A percentile compares a stretch with the other conserved stretches of the same genome.
Conservation (phyloP, 345 rosid species). For the Pugionium dolabratum region DNA sequence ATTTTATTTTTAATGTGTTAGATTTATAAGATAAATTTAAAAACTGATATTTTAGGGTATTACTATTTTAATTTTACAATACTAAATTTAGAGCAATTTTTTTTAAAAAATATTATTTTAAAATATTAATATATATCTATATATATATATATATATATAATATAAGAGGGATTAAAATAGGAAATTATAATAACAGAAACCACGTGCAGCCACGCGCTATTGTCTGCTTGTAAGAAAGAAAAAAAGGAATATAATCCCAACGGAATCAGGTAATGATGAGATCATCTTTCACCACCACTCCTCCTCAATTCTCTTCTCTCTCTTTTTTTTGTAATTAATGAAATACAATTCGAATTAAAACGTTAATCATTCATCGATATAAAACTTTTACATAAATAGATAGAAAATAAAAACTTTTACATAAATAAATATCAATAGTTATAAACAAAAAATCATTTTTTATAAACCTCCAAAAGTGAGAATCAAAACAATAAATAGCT, state of each 20-base stretch:
- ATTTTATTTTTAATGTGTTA: too few relatives aligned
- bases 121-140: too few relatives aligned
- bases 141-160: too few relatives aligned
- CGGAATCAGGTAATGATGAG: conserved; percentile 40
- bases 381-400: too few relatives aligned
- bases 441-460: neutral
- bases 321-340: neutral
- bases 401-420: neutral
- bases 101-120: too few relatives aligned
- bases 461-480: neutral
- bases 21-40: too few relatives aligned
- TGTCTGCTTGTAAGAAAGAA: conserved; percentile 12
- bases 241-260: conserved; percentile 39
- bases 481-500: conserved; percentile 8
- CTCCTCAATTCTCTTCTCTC: neutral
- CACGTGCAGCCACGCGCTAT: conserved; percentile 33
- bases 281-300: conserved; percentile 27
- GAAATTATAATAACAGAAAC: conserved; percentile 36
- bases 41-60: too few relatives aligned
- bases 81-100: too few relatives aligned
- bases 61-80: too few relatives aligned
- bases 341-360: too few relatives aligned
- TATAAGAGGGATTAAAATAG: neutral
- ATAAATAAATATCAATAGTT: too few relatives aligned
- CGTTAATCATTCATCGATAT: too few relatives aligned